Evolutionary conservation across 257 asterid species (phyloP), one percentile per base, ranked within the genome.

Genomic region (Penstemon eatonii): DNA sequence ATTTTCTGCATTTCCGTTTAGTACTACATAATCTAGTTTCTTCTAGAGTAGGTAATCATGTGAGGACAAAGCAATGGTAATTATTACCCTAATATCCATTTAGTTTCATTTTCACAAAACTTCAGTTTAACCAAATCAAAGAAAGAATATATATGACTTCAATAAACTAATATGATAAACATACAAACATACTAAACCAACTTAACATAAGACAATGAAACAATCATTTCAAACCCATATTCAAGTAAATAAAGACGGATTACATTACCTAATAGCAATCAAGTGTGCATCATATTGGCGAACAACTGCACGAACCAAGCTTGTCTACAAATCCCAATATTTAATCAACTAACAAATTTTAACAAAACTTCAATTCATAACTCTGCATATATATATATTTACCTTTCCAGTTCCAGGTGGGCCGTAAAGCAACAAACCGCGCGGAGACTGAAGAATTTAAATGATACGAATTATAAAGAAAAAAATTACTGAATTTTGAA

Each of bases 341-440:
- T 63, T 13, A 39, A 45, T 42, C 11, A 66, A 75, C n/a, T 6
- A 47, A 47, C 56, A 65, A 42, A 53, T 57, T 1, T 4, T 15
- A 55, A 52, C 45, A 10, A 67, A 75, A 46, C 7, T 45, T 10
- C 9, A 71, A 63, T 38, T 19, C 63, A 54, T 39, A 64, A 54
- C 57, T 40, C 41, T 25, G 33, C 18, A n/a, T n/a, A n/a, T n/a
- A n/a, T 33, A n/a, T 42, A 79, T 53, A 8, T 57, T 12, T 61
- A 6, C 98, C 97, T 93, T 93, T 63, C 99, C 99, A 13, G 99
- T 90, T 64, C 99, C 99, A 0, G 97, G 90, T 46, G 99, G 99
- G 37, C 99, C 97, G 56, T 90, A 88, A 8, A 93, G 95, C 81
- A 93, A 81, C 86, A 92, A 86, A 50, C 96, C 96, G 13, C 88